Percentiles rank a stretch among this genome's conserved stretches.
Evolutionary conservation across 73 alveolate species (phyloP).

Genomic region (Paramecium biaurelia): DNA sequence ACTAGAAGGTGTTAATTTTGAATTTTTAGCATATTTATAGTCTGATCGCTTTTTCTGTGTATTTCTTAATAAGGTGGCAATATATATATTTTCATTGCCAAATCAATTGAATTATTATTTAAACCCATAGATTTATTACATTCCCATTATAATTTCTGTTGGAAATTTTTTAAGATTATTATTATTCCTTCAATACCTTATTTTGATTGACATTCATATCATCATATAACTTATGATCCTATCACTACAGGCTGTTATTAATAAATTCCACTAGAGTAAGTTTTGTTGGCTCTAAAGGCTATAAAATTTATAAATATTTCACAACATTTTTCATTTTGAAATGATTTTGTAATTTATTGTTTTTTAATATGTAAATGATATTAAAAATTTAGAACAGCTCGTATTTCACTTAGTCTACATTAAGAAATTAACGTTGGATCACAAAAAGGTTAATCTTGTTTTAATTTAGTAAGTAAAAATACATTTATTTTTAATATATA

Average conservation of each 20-base stretch:
- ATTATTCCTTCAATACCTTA: not conserved
- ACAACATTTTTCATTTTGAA: not conserved
- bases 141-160: not conserved
- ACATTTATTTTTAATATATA: not conserved
- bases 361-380: not conserved
- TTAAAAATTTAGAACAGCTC: not conserved
- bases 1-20: not conserved
- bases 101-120: constrained; percentile 29
- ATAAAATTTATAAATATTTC: not conserved
- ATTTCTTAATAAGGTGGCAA: not conserved
- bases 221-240: not conserved
- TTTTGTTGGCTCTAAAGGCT: not conserved
- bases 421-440: not conserved
- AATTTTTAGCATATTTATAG: not conserved
- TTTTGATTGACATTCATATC: not conserved
- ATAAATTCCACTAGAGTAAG: not conserved
- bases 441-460: not conserved
- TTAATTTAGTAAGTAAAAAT: not conserved
- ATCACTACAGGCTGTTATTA: not conserved
- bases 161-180: not conserved
- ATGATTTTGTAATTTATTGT: not conserved
- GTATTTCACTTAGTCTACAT: not conserved
- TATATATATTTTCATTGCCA: not conserved
- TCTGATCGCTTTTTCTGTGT: not conserved
- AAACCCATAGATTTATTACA: constrained; percentile 19